These are phyloP conservation scores for Colletotrichum magnum DNA, from an alignment of 2,329 filamentous ascomycete genomes.

Conservation along the genomic window DNA sequence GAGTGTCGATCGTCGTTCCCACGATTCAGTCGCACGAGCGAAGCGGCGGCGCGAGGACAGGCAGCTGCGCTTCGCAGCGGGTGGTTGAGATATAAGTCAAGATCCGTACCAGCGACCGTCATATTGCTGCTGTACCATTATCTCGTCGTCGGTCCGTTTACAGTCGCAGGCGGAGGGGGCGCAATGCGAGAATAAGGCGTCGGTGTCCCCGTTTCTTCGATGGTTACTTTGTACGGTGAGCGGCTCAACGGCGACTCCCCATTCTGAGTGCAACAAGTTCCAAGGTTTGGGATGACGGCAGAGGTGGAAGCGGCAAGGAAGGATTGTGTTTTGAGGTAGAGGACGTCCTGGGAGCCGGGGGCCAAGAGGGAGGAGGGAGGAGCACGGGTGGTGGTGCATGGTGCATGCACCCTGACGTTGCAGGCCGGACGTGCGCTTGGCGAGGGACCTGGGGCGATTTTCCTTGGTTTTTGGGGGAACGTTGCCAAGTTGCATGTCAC, in stretches of 20 bases:
- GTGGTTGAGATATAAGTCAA: conserved; percentile 15
- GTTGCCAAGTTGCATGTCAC: conserved; percentile 39
- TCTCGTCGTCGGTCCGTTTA: conserved; percentile 33
- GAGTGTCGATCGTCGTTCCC: conserved; percentile 27
- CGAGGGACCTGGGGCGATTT: conserved; percentile 33
- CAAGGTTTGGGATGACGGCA: conserved; percentile 38
- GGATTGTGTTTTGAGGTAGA: conserved; percentile 5
- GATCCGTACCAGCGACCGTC: conserved; percentile 24
- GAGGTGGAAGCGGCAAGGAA: conserved; percentile 21
- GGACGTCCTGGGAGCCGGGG: conserved; percentile 25
- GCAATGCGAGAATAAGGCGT: conserved; percentile 11
- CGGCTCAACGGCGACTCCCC: conserved; percentile 30
- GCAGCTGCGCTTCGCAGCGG: not conserved
- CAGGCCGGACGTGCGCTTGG: conserved; percentile 34
- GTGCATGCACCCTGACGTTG: conserved; percentile 41
- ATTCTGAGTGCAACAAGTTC: conserved; percentile 31
- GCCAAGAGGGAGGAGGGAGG: conserved; percentile 7
- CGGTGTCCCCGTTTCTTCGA: conserved; percentile 28
- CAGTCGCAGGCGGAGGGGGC: conserved; percentile 8
- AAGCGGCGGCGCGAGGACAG: not conserved
- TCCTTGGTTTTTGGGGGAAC: conserved; percentile 39
- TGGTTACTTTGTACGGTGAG: not conserved
- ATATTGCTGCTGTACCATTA: conserved; percentile 35
- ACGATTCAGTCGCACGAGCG: conserved; percentile 31
- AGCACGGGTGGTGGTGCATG: conserved; percentile 2